A percentile compares a stretch with the other conserved stretches of the same genome.
These are phyloP conservation scores for Ganoderma resinaceum DNA, from an alignment of 1,284 basidiomycete species.

Conservation along the genomic window DNA sequence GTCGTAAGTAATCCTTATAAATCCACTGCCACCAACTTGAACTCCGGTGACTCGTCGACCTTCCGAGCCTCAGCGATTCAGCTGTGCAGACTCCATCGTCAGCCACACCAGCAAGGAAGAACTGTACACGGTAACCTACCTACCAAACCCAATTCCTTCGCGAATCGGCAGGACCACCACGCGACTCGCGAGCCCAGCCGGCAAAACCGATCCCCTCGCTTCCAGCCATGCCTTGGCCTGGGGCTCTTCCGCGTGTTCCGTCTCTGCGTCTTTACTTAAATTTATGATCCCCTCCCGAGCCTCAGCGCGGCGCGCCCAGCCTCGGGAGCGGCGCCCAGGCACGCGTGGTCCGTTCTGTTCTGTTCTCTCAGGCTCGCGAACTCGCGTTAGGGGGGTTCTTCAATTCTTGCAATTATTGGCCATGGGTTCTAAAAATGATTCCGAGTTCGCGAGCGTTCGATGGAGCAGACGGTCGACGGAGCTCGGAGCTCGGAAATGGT, in stretches of 20 bases:
- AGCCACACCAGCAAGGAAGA: too few species aligned
- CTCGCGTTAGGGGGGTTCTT: too few species aligned
- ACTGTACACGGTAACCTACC: not conserved
- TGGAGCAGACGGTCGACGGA: not conserved
- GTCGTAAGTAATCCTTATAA: not conserved
- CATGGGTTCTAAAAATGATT: not conserved
- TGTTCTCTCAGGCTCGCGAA: not conserved
- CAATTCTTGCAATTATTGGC: not conserved
- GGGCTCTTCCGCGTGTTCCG: not conserved
- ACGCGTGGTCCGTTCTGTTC: not conserved
- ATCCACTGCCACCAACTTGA: not conserved
- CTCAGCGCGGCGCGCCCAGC: constrained; percentile 1
- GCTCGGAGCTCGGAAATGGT: too few species aligned
- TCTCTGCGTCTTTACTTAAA: too few species aligned
- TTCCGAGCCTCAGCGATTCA: too few species aligned
- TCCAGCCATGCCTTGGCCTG: not conserved
- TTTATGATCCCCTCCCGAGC: too few species aligned
- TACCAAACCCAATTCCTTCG: not conserved
- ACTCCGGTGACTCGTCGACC: not conserved
- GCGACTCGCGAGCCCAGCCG: not conserved
- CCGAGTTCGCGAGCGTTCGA: not conserved
- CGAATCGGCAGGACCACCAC: not conserved
- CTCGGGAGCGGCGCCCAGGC: not conserved
- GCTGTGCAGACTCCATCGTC: too few species aligned
- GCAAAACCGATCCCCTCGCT: not conserved